These are phyloP conservation scores for Penicillium canescens DNA, from an alignment of 495 filamentous ascomycete species.

Conservation along the genomic window DNA sequence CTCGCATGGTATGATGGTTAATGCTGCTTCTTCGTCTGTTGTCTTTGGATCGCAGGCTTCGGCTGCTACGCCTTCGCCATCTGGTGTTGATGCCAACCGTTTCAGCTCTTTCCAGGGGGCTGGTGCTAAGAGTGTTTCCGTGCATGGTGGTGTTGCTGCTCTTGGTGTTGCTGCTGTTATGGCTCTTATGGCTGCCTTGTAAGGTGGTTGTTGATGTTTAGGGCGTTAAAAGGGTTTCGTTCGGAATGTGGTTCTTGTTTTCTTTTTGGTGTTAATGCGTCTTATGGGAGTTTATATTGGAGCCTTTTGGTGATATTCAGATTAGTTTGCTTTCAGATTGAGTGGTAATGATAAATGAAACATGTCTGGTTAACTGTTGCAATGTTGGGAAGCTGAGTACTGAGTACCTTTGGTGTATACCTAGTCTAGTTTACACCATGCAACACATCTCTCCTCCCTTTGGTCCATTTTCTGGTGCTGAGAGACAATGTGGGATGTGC, in stretches of 20 bases:
- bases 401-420: too few species aligned
- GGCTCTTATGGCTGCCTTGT: slow-evolving; percentile 30
- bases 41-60: slow-evolving; percentile 13
- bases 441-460: too few species aligned
- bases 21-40: slow-evolving; percentile 17
- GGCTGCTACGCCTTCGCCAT: slow-evolving; percentile 18
- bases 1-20: slow-evolving; percentile 15
- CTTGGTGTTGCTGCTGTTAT: slow-evolving; percentile 28
- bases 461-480: too few species aligned
- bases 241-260: slow-evolving; percentile 1
- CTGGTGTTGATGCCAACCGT: slow-evolving; percentile 19
- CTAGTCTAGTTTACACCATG: too few species aligned
- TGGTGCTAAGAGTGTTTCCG: slow-evolving; percentile 11
- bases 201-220: slow-evolving; percentile 2
- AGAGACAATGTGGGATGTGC: too few species aligned
- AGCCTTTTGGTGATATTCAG: background rate
- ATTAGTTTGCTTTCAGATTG: slow-evolving; percentile 1
- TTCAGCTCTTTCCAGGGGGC: slow-evolving; percentile 26
- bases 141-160: slow-evolving; percentile 12
- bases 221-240: background rate
- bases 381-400: too few species aligned
- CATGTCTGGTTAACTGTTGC: background rate
- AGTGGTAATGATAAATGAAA: slow-evolving; percentile 23
- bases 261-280: background rate
- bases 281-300: slow-evolving; percentile 13